These are phyloP conservation scores for Bryum argenteum DNA, from an alignment of 225 moss, liverwort and hornwort species.

Conservation along the genomic window DNA sequence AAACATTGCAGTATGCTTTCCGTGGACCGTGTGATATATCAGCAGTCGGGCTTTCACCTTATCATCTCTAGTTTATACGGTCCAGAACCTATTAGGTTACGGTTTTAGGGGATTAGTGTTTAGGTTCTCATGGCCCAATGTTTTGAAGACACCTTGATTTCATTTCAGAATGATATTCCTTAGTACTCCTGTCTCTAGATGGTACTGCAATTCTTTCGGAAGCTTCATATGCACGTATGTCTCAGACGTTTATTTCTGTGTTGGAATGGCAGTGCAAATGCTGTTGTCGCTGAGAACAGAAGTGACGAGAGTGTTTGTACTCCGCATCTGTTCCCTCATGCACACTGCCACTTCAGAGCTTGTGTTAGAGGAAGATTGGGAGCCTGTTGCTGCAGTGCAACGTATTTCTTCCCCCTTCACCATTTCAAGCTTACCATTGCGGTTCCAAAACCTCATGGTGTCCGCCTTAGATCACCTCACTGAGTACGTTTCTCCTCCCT, in stretches of 20 bases:
- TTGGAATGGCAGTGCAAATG: constrained; percentile 74
- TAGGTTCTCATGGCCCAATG: too few relatives aligned
- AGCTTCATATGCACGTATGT: too few relatives aligned
- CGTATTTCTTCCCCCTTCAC: constrained; percentile 76
- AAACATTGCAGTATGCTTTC: too few relatives aligned
- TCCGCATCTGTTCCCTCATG: constrained; percentile 86
- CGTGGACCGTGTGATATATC: too few relatives aligned
- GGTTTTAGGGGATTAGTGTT: too few relatives aligned
- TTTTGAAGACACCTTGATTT: too few relatives aligned
- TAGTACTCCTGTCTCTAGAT: too few relatives aligned
- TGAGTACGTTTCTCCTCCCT: constrained; percentile 46
- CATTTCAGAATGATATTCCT: too few relatives aligned
- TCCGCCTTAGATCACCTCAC: constrained; percentile 85
- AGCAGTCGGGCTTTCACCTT: too few relatives aligned
- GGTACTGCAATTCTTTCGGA: too few relatives aligned
- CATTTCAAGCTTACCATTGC: constrained; percentile 81
- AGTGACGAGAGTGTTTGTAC: constrained; percentile 86
- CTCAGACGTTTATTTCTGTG: constrained; percentile 11
- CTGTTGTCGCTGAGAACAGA: constrained; percentile 83
- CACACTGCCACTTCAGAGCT: constrained; percentile 81
- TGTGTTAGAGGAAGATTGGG: constrained; percentile 85
- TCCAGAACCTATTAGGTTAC: too few relatives aligned
- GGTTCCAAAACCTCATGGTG: constrained; percentile 82
- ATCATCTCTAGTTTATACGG: too few relatives aligned
- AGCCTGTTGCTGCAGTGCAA: constrained; percentile 84